A percentile compares a stretch with the other conserved stretches of the same genome.
phyloP scores from a whole-genome alignment of 208 protist species.

The Crithidia acanthocephali region DNA sequence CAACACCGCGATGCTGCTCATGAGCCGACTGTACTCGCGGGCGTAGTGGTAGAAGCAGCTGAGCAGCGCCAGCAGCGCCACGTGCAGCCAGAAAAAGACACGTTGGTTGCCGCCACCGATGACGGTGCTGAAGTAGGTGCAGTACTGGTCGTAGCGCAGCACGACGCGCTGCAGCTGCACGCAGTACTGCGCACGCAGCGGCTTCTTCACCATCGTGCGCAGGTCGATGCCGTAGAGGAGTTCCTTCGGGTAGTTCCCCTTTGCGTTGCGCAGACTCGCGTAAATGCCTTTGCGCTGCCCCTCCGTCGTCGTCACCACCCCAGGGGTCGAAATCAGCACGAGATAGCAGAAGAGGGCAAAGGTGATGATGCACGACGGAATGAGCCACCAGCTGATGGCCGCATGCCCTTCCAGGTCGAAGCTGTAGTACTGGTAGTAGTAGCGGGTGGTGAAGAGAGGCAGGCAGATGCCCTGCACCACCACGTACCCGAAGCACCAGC shows the following conservation, averaged over 20 bases:
- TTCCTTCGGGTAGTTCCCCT: slow-evolving; percentile 51
- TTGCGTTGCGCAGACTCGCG: slow-evolving; percentile 53
- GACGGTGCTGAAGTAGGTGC: slow-evolving; percentile 53
- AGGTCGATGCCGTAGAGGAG: slow-evolving; percentile 53
- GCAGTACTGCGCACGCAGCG: slow-evolving; percentile 83
- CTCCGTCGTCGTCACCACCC: slow-evolving; percentile 38
- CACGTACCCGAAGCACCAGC: slow-evolving; percentile 31
- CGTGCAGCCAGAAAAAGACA: slow-evolving; percentile 47
- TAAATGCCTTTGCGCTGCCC: slow-evolving; percentile 71
- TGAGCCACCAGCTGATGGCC: slow-evolving; percentile 30
- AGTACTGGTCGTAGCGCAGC: slow-evolving; percentile 84
- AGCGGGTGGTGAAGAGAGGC: slow-evolving; percentile 20
- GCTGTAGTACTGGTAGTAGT: slow-evolving; percentile 32
- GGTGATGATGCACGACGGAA: slow-evolving; percentile 29
- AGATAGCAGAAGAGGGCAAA: slow-evolving; percentile 26
- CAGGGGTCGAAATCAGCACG: slow-evolving; percentile 34
- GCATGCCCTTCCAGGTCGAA: slow-evolving; percentile 19
- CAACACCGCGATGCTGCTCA: slow-evolving; percentile 7
- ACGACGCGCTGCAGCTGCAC: slow-evolving; percentile 55
- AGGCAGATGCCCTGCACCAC: slow-evolving; percentile 25
- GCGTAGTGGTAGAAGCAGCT: slow-evolving; percentile 45
- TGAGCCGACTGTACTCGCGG: slow-evolving; percentile 21
- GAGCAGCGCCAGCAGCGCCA: slow-evolving; percentile 36
- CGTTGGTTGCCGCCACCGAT: slow-evolving; percentile 85
- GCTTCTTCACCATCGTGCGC: slow-evolving; percentile 72